These are phyloP conservation scores for Fusarium stilboides DNA, from an alignment of 2,329 filamentous ascomycete species.

Conservation along the genomic window DNA sequence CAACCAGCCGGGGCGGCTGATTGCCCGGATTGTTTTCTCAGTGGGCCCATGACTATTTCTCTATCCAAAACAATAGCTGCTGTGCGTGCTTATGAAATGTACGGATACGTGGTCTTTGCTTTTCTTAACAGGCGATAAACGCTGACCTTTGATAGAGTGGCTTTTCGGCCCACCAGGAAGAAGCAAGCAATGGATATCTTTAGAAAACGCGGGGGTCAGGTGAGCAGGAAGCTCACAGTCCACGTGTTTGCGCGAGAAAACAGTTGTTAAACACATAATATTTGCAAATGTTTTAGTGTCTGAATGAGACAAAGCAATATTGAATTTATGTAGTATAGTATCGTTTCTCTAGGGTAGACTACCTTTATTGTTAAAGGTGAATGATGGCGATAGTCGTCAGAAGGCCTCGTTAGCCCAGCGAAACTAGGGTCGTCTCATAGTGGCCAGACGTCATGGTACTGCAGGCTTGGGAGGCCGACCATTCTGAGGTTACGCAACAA, in stretches of 20 bases:
- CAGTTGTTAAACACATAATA: neutral
- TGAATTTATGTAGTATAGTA: neutral
- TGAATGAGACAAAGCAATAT: neutral
- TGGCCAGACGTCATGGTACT: conserved; percentile 25
- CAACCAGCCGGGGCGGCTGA: neutral
- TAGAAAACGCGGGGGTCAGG: neutral
- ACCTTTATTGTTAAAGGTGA: neutral
- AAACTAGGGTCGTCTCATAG: neutral
- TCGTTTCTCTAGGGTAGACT: conserved; percentile 2
- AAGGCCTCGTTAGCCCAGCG: conserved; percentile 21
- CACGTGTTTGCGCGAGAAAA: neutral
- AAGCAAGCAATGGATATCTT: conserved; percentile 17
- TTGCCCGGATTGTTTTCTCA: neutral
- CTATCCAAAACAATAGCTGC: neutral
- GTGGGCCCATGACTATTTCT: neutral
- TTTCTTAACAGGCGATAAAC: neutral
- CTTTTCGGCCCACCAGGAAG: neutral
- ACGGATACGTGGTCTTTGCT: neutral
- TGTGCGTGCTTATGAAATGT: neutral
- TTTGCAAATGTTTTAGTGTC: neutral
- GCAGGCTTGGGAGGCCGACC: conserved; percentile 42
- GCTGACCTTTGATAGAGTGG: conserved; percentile 1
- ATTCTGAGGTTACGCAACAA: conserved; percentile 24
- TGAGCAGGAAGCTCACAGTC: neutral
- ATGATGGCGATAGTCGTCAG: conserved; percentile 1